phyloP scores from a whole-genome alignment of 75 land plant species.

The Azolla pinnata region DNA sequence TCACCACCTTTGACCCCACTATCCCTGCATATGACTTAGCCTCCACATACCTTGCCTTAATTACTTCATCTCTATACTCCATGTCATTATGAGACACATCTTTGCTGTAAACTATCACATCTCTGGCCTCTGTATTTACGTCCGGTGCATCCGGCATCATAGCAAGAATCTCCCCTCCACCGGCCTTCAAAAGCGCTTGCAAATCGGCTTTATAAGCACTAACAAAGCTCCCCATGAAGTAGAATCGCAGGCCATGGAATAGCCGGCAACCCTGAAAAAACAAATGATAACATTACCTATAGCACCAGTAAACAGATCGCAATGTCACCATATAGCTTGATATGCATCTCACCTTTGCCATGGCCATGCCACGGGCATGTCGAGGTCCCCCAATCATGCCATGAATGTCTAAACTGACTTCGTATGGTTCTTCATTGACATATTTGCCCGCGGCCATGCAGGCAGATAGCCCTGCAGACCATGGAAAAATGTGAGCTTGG shows the following conservation, averaged over 20 bases:
- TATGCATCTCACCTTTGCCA: conserved; percentile 17
- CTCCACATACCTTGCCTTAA: conserved; percentile 24
- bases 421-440: conserved; percentile 16
- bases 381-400: conserved; percentile 19
- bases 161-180: conserved; percentile 44
- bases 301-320: neutral
- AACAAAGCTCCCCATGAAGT: conserved; percentile 43
- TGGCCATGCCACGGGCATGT: conserved; percentile 10
- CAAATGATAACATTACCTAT: conserved; percentile 1
- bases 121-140: neutral
- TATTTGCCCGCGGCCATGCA: conserved; percentile 8
- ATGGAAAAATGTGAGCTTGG: neutral
- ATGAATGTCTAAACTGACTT: conserved; percentile 13
- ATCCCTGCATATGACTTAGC: conserved; percentile 30
- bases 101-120: conserved; percentile 9
- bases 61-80: neutral
- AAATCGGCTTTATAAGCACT: conserved; percentile 41
- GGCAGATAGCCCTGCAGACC: conserved; percentile 16
- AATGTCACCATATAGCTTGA: neutral
- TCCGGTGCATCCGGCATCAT: conserved; percentile 7
- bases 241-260: conserved; percentile 45
- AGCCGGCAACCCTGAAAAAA: conserved; percentile 46
- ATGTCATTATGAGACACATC: neutral
- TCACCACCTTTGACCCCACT: conserved; percentile 22
- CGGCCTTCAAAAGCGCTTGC: conserved; percentile 34